phyloP scores from a whole-genome alignment of 495 filamentous ascomycete species.

The Penicillium tannophilum region DNA sequence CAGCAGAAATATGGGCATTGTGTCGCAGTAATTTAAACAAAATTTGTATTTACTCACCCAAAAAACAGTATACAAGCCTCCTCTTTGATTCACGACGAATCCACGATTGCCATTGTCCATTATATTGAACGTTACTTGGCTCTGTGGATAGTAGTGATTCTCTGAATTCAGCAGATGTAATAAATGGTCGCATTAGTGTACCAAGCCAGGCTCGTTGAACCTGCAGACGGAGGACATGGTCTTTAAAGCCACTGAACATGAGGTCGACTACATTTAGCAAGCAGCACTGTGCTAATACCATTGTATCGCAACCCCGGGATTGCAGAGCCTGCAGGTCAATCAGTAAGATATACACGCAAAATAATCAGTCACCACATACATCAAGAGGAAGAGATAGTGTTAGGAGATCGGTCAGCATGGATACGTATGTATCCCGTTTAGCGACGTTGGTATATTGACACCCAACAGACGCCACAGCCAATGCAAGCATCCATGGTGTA shows the following conservation, averaged over 20 bases:
- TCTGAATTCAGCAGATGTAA: neutral
- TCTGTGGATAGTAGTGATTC: neutral
- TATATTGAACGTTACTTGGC: neutral
- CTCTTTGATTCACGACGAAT: conserved; percentile 1
- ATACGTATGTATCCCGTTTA: neutral
- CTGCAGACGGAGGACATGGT: neutral
- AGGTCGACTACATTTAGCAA: neutral
- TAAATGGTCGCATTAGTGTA: neutral
- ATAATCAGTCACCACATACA: neutral
- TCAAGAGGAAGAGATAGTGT: neutral
- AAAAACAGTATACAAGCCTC: neutral
- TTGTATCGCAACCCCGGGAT: conserved; percentile 1
- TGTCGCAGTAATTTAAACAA: no score
- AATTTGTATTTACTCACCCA: neutral
- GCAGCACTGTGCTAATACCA: neutral
- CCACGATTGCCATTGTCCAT: neutral
- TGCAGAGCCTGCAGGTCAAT: neutral
- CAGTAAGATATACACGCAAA: neutral
- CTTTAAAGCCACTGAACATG: conserved; percentile 1
- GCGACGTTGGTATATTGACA: neutral
- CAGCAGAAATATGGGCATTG: neutral
- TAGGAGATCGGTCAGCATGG: neutral
- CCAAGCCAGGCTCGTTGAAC: neutral
- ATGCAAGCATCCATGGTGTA: neutral
- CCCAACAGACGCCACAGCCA: conserved; percentile 2